Evolutionary conservation across 148 eudicot genomes (phyloP).

Genomic region (Rhododendron kiyosumense): DNA sequence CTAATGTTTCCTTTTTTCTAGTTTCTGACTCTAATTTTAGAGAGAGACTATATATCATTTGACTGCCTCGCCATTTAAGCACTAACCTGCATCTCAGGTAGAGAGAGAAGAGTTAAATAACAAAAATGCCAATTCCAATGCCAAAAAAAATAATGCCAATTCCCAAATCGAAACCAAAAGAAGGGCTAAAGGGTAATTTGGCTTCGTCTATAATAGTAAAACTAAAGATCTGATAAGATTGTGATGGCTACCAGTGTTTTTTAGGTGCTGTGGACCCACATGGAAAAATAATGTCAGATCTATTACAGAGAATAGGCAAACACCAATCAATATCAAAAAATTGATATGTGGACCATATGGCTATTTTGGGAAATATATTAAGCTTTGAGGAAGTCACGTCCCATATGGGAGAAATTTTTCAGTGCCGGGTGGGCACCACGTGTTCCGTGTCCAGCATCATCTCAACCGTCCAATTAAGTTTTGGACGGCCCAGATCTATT

Average conservation of each 20-base stretch:
- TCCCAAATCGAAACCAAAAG: not conserved
- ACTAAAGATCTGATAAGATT: not conserved
- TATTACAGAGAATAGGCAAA: not conserved
- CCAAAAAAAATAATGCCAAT: too few relatives aligned
- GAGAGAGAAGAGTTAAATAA: not conserved
- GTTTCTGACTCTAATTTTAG: not conserved
- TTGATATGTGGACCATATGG: not conserved
- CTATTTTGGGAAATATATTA: not conserved
- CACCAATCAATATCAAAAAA: not conserved
- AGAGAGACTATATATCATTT: not conserved
- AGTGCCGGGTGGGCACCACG: too few relatives aligned
- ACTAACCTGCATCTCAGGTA: not conserved
- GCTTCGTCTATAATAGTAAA: not conserved
- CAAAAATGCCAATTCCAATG: not conserved
- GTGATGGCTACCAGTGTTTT: not conserved
- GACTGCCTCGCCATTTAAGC: not conserved
- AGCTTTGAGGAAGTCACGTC: not conserved
- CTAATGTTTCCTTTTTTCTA: not conserved
- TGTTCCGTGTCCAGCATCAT: too few relatives aligned
- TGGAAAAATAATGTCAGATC: not conserved
- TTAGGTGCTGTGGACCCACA: not conserved
- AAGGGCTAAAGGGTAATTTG: not conserved
- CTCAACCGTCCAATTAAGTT: too few relatives aligned
- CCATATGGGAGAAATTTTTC: too few relatives aligned
- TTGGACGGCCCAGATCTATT: too few relatives aligned